Base-by-base conservation (phyloP, 331 rosid species). In the Pyrus hybrid region DNA sequence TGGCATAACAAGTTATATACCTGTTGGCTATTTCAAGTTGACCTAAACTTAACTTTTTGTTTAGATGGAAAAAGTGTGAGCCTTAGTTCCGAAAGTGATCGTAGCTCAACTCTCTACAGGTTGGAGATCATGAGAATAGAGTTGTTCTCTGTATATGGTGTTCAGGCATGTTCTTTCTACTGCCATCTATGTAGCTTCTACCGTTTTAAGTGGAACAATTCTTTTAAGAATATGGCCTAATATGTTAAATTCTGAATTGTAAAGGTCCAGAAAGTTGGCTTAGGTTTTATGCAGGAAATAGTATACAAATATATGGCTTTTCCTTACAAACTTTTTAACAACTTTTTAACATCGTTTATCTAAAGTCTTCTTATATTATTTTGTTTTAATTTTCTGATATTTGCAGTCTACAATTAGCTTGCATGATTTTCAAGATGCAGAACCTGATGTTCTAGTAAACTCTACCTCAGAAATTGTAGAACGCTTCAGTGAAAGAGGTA, bases 401-500 rank as follows among this genome's bases (percentile, higher is more conserved):
- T 81, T 90, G 89, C 95, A 93, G 98, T 87, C 90, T 78, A 91
- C 80, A 85, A 83, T 93, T 79, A 81, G 54, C 72, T 67, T 85
- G 81, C 89, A 53, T 61, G 93, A 93, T 69, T 93, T 91, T 83
- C 93, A 85, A 85, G 91, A 84, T 79, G 97, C 98, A 23, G 93
- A 91, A 80, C 96, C 97, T 60, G 98, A 93, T 85, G 65, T 83
- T 83, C 93, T 91, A 57, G 85, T 79, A 78, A 84, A 84, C 82
- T 82, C 92, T 64, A 72, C 85, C 63, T 79, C 63, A 37, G 89
- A 75, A 77, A 85, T 93, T 75, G 79, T 91, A 81, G 92, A 91
- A 56, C 86, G 30, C 79, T 80, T 87, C 80, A 82, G 77, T 67
- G 81, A 35, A 71, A 85, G 76, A 61, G 90, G 88, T 33, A 81